Evolutionary conservation across 2,329 filamentous ascomycete genomes (phyloP).

Genomic region (Metarhizium anisopliae): DNA sequence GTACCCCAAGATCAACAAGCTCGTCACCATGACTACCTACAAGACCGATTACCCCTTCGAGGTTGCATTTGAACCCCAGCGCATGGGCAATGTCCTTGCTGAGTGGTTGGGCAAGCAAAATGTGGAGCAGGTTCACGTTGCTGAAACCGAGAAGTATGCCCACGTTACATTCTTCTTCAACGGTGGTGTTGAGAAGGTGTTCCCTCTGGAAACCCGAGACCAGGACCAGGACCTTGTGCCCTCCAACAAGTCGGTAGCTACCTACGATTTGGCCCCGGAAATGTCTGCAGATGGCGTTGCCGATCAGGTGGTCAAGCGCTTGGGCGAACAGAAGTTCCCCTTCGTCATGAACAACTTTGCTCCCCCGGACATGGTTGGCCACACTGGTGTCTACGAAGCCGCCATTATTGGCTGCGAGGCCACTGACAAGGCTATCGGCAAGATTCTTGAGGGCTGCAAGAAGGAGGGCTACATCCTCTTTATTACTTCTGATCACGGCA

Average conservation of each 20-base stretch:
- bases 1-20: conserved; percentile 74
- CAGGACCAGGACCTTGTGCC: conserved; percentile 70
- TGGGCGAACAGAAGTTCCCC: conserved; percentile 77
- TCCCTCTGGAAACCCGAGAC: conserved; percentile 83
- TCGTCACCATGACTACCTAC: conserved; percentile 98
- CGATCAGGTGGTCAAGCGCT: conserved; percentile 79
- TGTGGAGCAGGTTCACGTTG: conserved; percentile 89
- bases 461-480: conserved; percentile 88
- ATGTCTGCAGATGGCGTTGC: conserved; percentile 93
- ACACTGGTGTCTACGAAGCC: conserved; percentile 95
- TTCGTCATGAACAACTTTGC: conserved; percentile 99
- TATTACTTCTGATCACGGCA: conserved; percentile 93
- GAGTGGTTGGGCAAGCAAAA: conserved; percentile 90
- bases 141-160: conserved; percentile 98
- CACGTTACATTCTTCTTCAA: conserved; percentile 99
- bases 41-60: conserved; percentile 91
- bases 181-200: conserved; percentile 94
- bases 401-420: conserved; percentile 76
- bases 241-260: conserved; percentile 82
- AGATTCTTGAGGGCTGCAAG: conserved; percentile 89
- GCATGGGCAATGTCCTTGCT: conserved; percentile 96
- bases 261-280: conserved; percentile 88
- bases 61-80: conserved; percentile 86
- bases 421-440: conserved; percentile 89
- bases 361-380: conserved; percentile 97